Evolutionary conservation across 352 stramenopile genomes (phyloP).

Genomic region (Phytophthora sojae): DNA sequence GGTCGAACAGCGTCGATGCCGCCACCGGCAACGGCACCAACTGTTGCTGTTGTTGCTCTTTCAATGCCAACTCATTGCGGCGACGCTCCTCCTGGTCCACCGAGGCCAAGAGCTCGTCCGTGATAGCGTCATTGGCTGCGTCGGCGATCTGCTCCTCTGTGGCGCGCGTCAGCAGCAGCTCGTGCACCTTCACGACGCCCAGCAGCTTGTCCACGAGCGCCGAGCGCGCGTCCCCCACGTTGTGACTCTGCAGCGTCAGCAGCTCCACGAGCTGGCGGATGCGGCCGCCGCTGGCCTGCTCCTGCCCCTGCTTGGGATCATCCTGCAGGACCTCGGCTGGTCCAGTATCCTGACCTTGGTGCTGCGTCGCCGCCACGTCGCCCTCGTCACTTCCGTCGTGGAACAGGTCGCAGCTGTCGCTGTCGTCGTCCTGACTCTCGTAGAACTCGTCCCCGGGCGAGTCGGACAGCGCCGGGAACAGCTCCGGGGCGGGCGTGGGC

Average conservation of each 20-base stretch:
- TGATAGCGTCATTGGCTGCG: constrained; percentile 76
- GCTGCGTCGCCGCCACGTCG: constrained; percentile 2
- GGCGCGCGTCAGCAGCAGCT: constrained; percentile 69
- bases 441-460: constrained; percentile 30
- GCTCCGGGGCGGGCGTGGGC: constrained; percentile 3
- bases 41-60: constrained; percentile 10
- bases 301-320: constrained; percentile 10
- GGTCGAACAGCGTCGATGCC: constrained; percentile 21
- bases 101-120: constrained; percentile 72
- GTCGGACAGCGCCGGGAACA: constrained; percentile 14
- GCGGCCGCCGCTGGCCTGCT: constrained; percentile 36
- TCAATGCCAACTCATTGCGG: constrained; percentile 38
- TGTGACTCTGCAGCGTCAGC: constrained; percentile 72
- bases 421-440: constrained; percentile 37
- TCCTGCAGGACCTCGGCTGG: background rate
- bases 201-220: constrained; percentile 68
- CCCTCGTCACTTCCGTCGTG: constrained; percentile 1
- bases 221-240: constrained; percentile 51
- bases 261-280: constrained; percentile 70
- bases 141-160: constrained; percentile 76
- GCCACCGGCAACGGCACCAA: constrained; percentile 2
- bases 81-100: constrained; percentile 68
- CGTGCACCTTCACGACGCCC: constrained; percentile 59
- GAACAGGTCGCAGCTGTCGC: constrained; percentile 50
- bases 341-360: background rate